Evolutionary conservation across 768 basidiomycete species (phyloP).

Genomic region (Podaxis carcinomalis): DNA sequence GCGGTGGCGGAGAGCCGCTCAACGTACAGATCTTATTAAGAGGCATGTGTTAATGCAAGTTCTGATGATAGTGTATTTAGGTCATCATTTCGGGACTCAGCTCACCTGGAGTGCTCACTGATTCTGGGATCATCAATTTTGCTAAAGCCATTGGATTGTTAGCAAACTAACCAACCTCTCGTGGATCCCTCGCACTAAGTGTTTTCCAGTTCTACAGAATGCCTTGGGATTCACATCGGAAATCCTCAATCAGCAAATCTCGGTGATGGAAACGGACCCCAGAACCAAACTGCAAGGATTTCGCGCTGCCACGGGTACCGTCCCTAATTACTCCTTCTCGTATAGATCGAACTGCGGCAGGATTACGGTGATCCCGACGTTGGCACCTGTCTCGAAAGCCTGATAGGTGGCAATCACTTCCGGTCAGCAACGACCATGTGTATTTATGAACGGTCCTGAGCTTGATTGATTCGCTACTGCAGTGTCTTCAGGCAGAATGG

Average conservation of each 20-base stretch:
- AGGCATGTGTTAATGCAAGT: slow-evolving; percentile 18
- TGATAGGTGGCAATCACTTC: slow-evolving; percentile 78
- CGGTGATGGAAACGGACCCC: slow-evolving; percentile 73
- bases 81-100: slow-evolving; percentile 66
- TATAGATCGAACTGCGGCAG: slow-evolving; percentile 63
- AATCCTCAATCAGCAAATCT: slow-evolving; percentile 66
- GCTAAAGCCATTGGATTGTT: slow-evolving; percentile 63
- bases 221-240: slow-evolving; percentile 69
- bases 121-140: slow-evolving; percentile 53
- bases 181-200: slow-evolving; percentile 17
- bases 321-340: background rate
- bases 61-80: slow-evolving; percentile 16
- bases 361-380: slow-evolving; percentile 63
- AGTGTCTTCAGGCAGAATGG: slow-evolving; percentile 62
- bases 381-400: slow-evolving; percentile 73
- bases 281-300: slow-evolving; percentile 44
- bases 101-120: slow-evolving; percentile 51
- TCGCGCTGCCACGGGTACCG: background rate
- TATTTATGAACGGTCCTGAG: background rate
- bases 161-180: background rate
- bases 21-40: slow-evolving; percentile 53
- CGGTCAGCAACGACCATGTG: slow-evolving; percentile 41
- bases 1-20: slow-evolving; percentile 64
- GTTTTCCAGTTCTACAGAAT: slow-evolving; percentile 43
- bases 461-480: background rate